Evolutionary conservation across 306 rosid genomes (phyloP).

Genomic region (Cucurbita pepo): DNA sequence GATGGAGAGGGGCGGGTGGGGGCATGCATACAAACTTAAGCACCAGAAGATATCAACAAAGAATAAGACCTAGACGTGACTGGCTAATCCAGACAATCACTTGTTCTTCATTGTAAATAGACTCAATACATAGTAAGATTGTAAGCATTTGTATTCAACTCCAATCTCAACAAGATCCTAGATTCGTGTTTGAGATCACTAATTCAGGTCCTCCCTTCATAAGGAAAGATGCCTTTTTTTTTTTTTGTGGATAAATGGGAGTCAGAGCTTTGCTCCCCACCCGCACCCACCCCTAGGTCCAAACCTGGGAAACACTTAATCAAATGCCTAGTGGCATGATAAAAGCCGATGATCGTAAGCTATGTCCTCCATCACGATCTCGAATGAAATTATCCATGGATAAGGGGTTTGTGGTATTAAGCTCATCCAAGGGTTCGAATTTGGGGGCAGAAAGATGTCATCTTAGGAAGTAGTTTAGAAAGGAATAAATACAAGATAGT

Average conservation of each 20-base stretch:
- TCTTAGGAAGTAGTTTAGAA: background rate
- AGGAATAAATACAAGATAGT: background rate
- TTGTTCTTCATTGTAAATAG: background rate
- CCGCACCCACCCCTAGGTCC: too few species aligned
- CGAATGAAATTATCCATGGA: too few species aligned
- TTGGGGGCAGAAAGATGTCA: too few species aligned
- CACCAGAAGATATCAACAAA: background rate
- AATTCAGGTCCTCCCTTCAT: background rate
- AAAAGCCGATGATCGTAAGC: too few species aligned
- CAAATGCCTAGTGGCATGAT: too few species aligned
- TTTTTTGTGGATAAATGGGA: too few species aligned
- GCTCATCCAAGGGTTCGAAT: too few species aligned
- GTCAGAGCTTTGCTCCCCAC: too few species aligned
- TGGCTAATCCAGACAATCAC: background rate
- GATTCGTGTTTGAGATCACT: background rate
- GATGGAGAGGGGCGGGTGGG: background rate
- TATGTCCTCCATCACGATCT: too few species aligned
- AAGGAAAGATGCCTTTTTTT: background rate
- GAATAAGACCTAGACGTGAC: background rate
- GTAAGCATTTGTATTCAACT: background rate
- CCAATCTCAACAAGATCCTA: background rate
- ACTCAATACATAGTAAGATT: background rate
- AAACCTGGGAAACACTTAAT: too few species aligned
- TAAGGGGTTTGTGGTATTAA: too few species aligned
- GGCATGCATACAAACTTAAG: background rate